phyloP scores from a whole-genome alignment of 495 filamentous ascomycete species.

The Podospora anserina region DNA sequence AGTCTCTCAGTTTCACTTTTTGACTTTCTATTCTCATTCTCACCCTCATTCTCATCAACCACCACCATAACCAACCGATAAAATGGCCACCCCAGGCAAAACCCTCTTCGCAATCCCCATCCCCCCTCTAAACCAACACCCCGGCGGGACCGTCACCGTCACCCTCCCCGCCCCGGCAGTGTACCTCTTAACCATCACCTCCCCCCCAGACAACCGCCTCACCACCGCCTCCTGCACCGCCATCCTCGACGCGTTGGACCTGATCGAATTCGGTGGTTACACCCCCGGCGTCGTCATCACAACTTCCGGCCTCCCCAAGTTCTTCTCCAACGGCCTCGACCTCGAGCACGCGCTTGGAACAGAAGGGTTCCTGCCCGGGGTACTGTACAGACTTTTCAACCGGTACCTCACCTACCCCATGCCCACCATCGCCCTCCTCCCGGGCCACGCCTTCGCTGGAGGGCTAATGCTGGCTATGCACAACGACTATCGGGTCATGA shows the following conservation, averaged over 20 bases:
- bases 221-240: conserved; percentile 62
- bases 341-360: conserved; percentile 52
- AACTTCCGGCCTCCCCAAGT: conserved; percentile 69
- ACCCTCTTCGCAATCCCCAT: conserved; percentile 45
- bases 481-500: conserved; percentile 78
- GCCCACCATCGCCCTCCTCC: conserved; percentile 74
- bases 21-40: no score
- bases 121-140: conserved; percentile 28
- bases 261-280: conserved; percentile 62
- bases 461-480: conserved; percentile 80
- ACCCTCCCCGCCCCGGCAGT: conserved; percentile 54
- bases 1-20: not conserved
- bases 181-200: conserved; percentile 71
- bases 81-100: conserved; percentile 13
- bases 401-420: conserved; percentile 72
- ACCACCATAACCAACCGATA: not conserved
- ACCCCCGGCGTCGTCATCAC: conserved; percentile 70
- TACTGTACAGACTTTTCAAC: conserved; percentile 57
- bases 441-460: conserved; percentile 79
- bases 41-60: not conserved
- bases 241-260: conserved; percentile 65
- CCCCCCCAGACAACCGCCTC: conserved; percentile 72
- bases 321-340: conserved; percentile 80
- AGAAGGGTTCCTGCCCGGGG: conserved; percentile 52
- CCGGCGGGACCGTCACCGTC: conserved; percentile 53